Percentiles rank a stretch among this genome's conserved stretches.
Conservation (phyloP, 257 asterid genomes). For the Solanum chiquidenum region DNA sequence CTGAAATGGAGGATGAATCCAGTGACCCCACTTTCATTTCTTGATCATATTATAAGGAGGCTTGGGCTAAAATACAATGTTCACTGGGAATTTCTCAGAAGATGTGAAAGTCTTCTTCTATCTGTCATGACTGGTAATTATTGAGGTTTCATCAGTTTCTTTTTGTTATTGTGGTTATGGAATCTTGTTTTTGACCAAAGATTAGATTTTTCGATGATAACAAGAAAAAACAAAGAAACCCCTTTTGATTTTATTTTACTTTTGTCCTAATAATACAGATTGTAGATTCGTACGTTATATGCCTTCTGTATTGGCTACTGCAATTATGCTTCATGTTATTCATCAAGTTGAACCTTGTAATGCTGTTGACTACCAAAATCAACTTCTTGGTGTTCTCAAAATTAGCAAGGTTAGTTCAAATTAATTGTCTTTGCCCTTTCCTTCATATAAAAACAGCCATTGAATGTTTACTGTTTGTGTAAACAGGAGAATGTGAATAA, state of each 20-base stretch:
- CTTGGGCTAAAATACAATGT: conserved; percentile 41
- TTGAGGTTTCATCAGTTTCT: background rate
- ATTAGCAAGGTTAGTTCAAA: conserved; percentile 45
- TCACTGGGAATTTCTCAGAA: conserved; percentile 54
- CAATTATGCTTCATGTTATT: conserved; percentile 80
- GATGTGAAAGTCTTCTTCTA: conserved; percentile 58
- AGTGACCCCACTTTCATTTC: conserved; percentile 77
- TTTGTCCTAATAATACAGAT: conserved; percentile 30
- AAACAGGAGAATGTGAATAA: conserved; percentile 61
- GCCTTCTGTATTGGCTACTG: conserved; percentile 77
- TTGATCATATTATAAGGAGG: conserved; percentile 70
- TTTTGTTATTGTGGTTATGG: background rate
- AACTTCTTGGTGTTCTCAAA: conserved; percentile 60
- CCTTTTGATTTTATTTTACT: background rate
- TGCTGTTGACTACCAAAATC: conserved; percentile 49
- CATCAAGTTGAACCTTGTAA: conserved; percentile 45
- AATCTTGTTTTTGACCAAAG: background rate
- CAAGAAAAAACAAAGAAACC: background rate
- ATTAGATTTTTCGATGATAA: conserved; percentile 1
- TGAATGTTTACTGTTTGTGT: background rate
- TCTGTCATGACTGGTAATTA: conserved; percentile 48
- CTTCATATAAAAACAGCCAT: background rate
- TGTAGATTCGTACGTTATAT: conserved; percentile 45
- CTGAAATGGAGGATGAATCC: conserved; percentile 94
- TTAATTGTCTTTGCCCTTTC: background rate